phyloP scores from a whole-genome alignment of 176 grass and related monocot species.

The Thalia dealbata region DNA sequence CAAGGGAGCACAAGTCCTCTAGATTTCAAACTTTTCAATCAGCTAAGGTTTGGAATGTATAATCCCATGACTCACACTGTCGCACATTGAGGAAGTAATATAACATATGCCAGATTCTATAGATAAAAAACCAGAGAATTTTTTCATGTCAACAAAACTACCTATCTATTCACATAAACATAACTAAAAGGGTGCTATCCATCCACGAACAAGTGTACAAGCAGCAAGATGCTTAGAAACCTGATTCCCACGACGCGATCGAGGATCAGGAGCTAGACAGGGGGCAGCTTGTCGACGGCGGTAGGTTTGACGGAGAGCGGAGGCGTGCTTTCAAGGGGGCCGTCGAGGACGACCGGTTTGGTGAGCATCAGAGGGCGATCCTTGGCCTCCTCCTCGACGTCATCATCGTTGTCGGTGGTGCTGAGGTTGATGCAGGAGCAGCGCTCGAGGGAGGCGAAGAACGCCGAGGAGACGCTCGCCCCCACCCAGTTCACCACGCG shows the following conservation, averaged over 20 bases:
- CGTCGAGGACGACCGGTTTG: conserved; percentile 14
- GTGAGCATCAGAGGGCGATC: conserved; percentile 45
- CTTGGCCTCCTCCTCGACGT: conserved; percentile 31
- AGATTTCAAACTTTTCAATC: neutral
- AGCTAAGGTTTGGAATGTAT: neutral
- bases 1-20: neutral
- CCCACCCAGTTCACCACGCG: conserved; percentile 40
- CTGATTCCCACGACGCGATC: neutral
- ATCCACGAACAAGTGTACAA: neutral
- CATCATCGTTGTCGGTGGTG: conserved; percentile 46
- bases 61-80: neutral
- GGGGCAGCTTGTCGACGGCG: neutral
- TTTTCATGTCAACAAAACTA: neutral
- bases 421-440: conserved; percentile 89
- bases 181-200: neutral
- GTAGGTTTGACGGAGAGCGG: neutral
- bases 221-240: neutral
- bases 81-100: neutral
- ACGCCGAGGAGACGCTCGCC: conserved; percentile 49
- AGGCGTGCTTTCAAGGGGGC: neutral
- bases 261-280: conserved; percentile 1
- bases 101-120: neutral
- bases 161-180: neutral
- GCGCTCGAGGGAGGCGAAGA: conserved; percentile 80
- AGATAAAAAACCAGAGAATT: neutral